A percentile compares a stretch with the other conserved stretches of the same genome.
These are phyloP conservation scores for Leccinum imitatum DNA, from an alignment of 768 basidiomycete genomes.

Conservation along the genomic window DNA sequence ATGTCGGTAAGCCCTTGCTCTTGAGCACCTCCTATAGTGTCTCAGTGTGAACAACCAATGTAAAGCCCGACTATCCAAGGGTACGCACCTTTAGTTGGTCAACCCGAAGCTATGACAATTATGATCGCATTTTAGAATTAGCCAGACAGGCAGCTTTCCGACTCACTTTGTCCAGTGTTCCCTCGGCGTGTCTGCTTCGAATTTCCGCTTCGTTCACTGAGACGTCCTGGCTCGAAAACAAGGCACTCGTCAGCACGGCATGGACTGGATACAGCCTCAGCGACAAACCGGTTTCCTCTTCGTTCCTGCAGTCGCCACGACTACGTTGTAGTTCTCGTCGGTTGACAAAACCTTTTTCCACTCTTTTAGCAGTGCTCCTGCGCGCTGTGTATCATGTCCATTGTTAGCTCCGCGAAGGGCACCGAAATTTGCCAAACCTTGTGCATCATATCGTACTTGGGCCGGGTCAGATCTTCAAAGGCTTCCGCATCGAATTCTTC, in stretches of 20 bases:
- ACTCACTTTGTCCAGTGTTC: constrained; percentile 64
- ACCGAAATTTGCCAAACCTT: constrained; percentile 46
- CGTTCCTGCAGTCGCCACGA: constrained; percentile 46
- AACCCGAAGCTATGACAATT: constrained; percentile 57
- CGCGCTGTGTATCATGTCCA: constrained; percentile 44
- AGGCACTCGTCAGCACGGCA: background rate
- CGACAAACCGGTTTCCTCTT: constrained; percentile 73
- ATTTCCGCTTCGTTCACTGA: constrained; percentile 73
- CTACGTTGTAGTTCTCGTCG: constrained; percentile 62
- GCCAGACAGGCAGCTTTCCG: background rate
- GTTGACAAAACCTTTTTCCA: constrained; percentile 67
- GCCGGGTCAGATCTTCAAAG: constrained; percentile 81
- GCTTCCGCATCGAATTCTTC: constrained; percentile 79
- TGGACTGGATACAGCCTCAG: background rate
- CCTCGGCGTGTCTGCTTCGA: constrained; percentile 60
- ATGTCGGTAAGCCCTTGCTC: constrained; percentile 55
- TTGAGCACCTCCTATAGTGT: constrained; percentile 69
- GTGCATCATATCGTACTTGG: constrained; percentile 75
- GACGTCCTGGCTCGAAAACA: constrained; percentile 45
- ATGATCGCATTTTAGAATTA: constrained; percentile 10
- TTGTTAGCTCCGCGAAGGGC: background rate
- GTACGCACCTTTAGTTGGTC: constrained; percentile 71
- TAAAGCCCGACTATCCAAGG: background rate
- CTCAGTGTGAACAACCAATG: background rate
- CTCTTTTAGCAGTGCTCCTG: constrained; percentile 61